Evolutionary conservation across 768 basidiomycete species (phyloP).

Genomic region (Pulveroboletus ravenelii): DNA sequence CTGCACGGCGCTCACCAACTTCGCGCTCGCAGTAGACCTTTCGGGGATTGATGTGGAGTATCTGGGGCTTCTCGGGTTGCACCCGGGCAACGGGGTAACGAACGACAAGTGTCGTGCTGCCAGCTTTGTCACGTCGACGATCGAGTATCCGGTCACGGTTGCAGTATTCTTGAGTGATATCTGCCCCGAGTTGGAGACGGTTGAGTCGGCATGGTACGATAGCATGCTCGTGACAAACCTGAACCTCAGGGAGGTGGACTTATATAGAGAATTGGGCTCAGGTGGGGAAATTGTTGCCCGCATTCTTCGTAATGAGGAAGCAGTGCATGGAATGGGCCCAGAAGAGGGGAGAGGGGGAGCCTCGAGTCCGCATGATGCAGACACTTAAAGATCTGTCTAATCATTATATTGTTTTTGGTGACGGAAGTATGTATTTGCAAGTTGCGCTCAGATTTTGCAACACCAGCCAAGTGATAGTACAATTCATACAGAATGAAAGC

Average conservation of each 20-base stretch:
- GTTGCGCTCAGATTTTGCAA: too few relatives aligned
- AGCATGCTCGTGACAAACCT: background rate
- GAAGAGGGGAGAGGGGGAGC: background rate
- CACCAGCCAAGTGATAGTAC: too few relatives aligned
- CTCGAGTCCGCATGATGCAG: background rate
- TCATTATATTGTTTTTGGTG: too few relatives aligned
- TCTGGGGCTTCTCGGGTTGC: background rate
- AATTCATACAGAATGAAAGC: too few relatives aligned
- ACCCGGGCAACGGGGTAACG: slow-evolving; percentile 9
- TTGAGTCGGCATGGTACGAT: slow-evolving; percentile 14
- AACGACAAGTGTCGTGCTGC: slow-evolving; percentile 6
- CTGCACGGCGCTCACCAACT: slow-evolving; percentile 3
- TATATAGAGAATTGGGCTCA: slow-evolving; percentile 19
- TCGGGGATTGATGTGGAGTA: slow-evolving; percentile 9
- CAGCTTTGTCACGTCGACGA: slow-evolving; percentile 20
- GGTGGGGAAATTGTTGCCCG: slow-evolving; percentile 20
- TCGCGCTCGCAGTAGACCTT: slow-evolving; percentile 23
- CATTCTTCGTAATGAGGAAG: slow-evolving; percentile 19
- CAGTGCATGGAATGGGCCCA: slow-evolving; percentile 12
- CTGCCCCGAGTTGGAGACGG: slow-evolving; percentile 13
- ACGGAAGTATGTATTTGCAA: too few relatives aligned
- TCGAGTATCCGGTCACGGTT: slow-evolving; percentile 14
- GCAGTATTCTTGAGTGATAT: slow-evolving; percentile 27
- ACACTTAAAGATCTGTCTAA: background rate
- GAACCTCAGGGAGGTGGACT: slow-evolving; percentile 7